phyloP scores from a whole-genome alignment of 164 flowering plant species.

The Taxillus chinensis region DNA sequence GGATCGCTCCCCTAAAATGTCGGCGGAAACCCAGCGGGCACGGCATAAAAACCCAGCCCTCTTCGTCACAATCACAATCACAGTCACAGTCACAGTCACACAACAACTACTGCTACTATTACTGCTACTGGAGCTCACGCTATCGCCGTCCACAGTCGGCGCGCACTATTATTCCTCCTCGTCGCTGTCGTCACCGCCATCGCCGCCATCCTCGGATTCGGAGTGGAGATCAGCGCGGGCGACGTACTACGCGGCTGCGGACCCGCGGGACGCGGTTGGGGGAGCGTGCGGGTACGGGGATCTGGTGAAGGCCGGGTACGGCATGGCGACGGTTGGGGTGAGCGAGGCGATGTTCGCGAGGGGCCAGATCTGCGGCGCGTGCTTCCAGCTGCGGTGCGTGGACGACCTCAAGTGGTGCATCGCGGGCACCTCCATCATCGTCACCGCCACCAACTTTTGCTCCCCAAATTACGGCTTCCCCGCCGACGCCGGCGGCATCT shows the following conservation, averaged over 20 bases:
- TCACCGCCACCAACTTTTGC: conserved; percentile 92
- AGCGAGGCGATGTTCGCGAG: conserved; percentile 54
- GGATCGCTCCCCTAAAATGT: no score
- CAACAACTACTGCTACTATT: no score
- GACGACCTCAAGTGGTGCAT: conserved; percentile 81
- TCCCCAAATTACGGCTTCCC: conserved; percentile 72
- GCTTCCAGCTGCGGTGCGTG: conserved; percentile 76
- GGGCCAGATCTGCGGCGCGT: conserved; percentile 91
- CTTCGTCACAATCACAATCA: background rate
- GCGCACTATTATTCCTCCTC: conserved; percentile 23
- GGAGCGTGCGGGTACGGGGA: conserved; percentile 96
- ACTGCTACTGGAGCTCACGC: background rate
- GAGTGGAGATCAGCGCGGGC: conserved; percentile 79
- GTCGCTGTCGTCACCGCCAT: conserved; percentile 16
- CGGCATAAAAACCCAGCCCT: background rate
- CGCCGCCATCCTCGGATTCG: conserved; percentile 2
- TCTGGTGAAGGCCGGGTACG: conserved; percentile 55
- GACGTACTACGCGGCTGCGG: conserved; percentile 73
- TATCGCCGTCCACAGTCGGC: conserved; percentile 3
- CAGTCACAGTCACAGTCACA: no score
- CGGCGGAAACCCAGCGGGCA: no score
- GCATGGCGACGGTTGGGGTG: conserved; percentile 73
- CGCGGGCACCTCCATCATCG: conserved; percentile 82
- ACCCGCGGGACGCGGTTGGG: conserved; percentile 65
- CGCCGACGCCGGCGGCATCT: conserved; percentile 60